Conservation (phyloP, 2,329 filamentous ascomycete species). For the Cytospora piceae region DNA sequence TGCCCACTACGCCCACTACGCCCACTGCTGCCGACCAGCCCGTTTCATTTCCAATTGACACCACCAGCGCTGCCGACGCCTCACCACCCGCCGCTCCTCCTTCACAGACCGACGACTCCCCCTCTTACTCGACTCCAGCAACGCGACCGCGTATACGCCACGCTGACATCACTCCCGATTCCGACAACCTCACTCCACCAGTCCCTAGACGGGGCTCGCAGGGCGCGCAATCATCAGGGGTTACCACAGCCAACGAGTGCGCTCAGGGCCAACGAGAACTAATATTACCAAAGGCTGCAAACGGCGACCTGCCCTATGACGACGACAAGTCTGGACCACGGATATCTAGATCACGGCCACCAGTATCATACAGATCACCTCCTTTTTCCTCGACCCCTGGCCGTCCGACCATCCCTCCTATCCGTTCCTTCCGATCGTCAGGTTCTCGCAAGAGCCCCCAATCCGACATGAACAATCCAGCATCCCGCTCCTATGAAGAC, state of each 20-base stretch:
- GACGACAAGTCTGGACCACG: conserved; percentile 35
- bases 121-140: conserved; percentile 25
- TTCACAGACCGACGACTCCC: conserved; percentile 30
- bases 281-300: conserved; percentile 46
- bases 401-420: conserved; percentile 52
- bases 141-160: conserved; percentile 30
- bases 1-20: conserved; percentile 32
- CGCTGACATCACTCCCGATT: conserved; percentile 35
- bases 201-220: conserved; percentile 37
- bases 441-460: conserved; percentile 58
- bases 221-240: conserved; percentile 33
- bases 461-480: conserved; percentile 55
- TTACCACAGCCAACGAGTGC: conserved; percentile 42
- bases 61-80: conserved; percentile 1
- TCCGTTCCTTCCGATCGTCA: conserved; percentile 60
- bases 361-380: conserved; percentile 55
- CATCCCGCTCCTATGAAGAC: conserved; percentile 49
- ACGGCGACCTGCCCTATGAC: conserved; percentile 22
- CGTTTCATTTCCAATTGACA: neutral
- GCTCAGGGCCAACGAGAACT: conserved; percentile 52
- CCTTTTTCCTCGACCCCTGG: conserved; percentile 37
- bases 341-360: conserved; percentile 49
- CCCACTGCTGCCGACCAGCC: conserved; percentile 30
- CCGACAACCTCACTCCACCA: conserved; percentile 10
- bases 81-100: conserved; percentile 25